A percentile compares a stretch with the other conserved stretches of the same genome.
Evolutionary conservation across 495 filamentous ascomycete species (phyloP).

Genomic region (Hypoxylon lenormandii): DNA sequence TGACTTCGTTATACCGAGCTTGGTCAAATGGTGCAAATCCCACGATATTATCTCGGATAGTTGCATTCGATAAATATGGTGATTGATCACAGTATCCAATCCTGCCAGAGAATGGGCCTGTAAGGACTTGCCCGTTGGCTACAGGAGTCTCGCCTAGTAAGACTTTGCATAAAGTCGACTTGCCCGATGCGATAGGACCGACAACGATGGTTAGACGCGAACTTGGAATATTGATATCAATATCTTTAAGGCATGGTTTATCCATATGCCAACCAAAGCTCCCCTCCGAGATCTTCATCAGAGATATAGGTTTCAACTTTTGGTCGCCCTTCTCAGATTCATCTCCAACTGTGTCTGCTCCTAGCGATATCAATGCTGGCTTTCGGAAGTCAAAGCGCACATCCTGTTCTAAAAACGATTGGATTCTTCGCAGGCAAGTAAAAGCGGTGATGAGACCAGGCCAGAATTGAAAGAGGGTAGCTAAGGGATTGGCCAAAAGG

Average conservation of each 20-base stretch:
- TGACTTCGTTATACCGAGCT: constrained; percentile 69
- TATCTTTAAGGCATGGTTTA: constrained; percentile 50
- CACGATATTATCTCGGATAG: constrained; percentile 69
- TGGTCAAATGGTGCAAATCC: constrained; percentile 64
- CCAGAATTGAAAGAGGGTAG: constrained; percentile 66
- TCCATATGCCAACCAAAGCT: constrained; percentile 59
- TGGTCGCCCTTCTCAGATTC: background rate
- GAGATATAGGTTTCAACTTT: background rate
- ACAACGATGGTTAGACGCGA: constrained; percentile 56
- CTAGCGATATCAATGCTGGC: background rate
- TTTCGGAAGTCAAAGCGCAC: constrained; percentile 39
- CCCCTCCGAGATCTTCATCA: constrained; percentile 45
- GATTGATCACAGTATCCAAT: constrained; percentile 51
- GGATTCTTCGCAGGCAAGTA: constrained; percentile 57
- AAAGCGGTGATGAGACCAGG: constrained; percentile 62
- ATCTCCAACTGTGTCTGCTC: background rate
- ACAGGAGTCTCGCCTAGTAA: constrained; percentile 62
- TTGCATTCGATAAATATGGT: constrained; percentile 68
- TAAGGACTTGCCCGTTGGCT: constrained; percentile 37
- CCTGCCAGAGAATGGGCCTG: constrained; percentile 1
- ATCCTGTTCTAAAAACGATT: constrained; percentile 56
- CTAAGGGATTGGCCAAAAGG: constrained; percentile 68
- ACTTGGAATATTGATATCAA: constrained; percentile 53
- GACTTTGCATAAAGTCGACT: constrained; percentile 62
- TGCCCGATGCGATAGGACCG: constrained; percentile 64